Evolutionary conservation across 2,329 filamentous ascomycete genomes (phyloP).

Genomic region (Knufia fluminis): DNA sequence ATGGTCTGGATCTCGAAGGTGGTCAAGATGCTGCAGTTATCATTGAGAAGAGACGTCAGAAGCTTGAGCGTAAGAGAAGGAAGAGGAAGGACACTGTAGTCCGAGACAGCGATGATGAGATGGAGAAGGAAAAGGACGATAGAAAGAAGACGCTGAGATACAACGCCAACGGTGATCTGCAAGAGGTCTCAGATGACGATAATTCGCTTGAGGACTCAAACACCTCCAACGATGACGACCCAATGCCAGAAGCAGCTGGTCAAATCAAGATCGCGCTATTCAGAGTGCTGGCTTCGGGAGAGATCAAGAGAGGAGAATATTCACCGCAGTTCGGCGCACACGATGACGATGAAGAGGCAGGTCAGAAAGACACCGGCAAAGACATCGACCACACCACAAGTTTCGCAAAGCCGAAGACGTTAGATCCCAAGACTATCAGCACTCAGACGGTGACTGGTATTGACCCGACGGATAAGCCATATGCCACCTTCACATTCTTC

Average conservation of each 20-base stretch:
- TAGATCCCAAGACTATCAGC: slow-evolving; percentile 95
- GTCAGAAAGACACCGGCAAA: slow-evolving; percentile 39
- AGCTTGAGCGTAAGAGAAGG: slow-evolving; percentile 74
- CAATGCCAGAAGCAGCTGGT: slow-evolving; percentile 79
- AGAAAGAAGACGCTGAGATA: slow-evolving; percentile 62
- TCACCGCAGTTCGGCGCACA: slow-evolving; percentile 96
- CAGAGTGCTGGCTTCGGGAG: slow-evolving; percentile 84
- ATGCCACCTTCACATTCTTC: slow-evolving; percentile 94
- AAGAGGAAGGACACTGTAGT: slow-evolving; percentile 51
- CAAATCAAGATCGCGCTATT: slow-evolving; percentile 98
- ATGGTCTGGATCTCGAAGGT: slow-evolving; percentile 88
- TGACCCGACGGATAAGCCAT: slow-evolving; percentile 90
- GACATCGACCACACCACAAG: slow-evolving; percentile 96
- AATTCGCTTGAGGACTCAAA: slow-evolving; percentile 54
- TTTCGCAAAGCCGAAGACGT: slow-evolving; percentile 90
- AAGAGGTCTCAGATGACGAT: slow-evolving; percentile 63
- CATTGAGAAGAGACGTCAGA: slow-evolving; percentile 52
- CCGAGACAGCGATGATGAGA: slow-evolving; percentile 32
- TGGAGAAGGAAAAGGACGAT: slow-evolving; percentile 18
- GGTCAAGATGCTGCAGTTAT: slow-evolving; percentile 75
- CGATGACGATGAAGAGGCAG: slow-evolving; percentile 74
- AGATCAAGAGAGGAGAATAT: slow-evolving; percentile 97
- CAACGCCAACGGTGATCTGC: slow-evolving; percentile 65
- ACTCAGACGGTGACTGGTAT: slow-evolving; percentile 97
- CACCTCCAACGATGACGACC: slow-evolving; percentile 61